Evolutionary conservation across 202 grass and related monocot genomes (phyloP), one percentile per base, ranked within the genome.

Genomic region (Zizania palustris): DNA sequence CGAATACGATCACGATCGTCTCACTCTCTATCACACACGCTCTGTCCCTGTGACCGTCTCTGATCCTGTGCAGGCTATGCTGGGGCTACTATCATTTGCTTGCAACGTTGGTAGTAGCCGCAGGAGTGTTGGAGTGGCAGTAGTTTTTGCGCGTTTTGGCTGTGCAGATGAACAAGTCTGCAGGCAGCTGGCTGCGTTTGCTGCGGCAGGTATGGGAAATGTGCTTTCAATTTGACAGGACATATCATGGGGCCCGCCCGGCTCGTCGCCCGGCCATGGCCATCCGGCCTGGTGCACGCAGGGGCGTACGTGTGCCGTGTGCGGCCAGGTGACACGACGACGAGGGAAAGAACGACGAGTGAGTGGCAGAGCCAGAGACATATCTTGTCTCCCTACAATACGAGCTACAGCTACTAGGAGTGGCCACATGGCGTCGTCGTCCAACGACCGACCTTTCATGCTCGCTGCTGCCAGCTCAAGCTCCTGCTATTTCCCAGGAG

Each of bases 221-320:
- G 63, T 19, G 28, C 51, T 55, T 63, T 69, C 73, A 83, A 55
- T 20, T 68, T 42, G 84, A 81, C 64, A 14, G 34, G 84, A 81
- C 78, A 16, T 60, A 46, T 70, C 77, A 45, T 45, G 42, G 62
- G 40, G 50, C 16, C 14, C 21, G 35, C 34, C 65, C 8, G 11
- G 7, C n/a, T n/a, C n/a, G n/a, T n/a, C n/a, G n/a, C n/a, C n/a
- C n/a, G n/a, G n/a, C n/a, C n/a, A n/a, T 28, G 28, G 28, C 28
- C 28, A 28, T 28, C 28, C 28, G 28, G 28, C 28, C 28, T 28
- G 28, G 28, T 28, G 28, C 28, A 28, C 28, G 28, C 28, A 28
- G 28, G 0, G 28, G 28, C 28, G 28, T n/a, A n/a, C n/a, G n/a
- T n/a, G n/a, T n/a, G n/a, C n/a, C n/a, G n/a, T 28, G 28, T 28